Evolutionary conservation across 2,329 filamentous ascomycete genomes (phyloP), one percentile per base, ranked within the genome.

Genomic region (Botrytis elliptica): DNA sequence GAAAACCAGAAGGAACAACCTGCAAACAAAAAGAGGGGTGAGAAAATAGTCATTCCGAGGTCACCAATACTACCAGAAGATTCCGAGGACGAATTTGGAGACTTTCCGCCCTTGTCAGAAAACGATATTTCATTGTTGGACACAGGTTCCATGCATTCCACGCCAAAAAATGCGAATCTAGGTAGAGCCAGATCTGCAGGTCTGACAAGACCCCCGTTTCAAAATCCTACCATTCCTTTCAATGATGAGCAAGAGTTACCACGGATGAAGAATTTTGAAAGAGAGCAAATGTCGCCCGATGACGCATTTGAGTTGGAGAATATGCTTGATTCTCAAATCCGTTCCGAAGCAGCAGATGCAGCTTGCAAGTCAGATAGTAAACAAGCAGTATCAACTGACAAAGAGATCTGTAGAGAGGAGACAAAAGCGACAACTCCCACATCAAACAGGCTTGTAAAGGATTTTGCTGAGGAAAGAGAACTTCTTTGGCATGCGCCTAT

Each of bases 51-150:
- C 46, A 64, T 71, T 59, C 46, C 62, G 18, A 63, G 10, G 6
- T 62, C 74, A 59, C 74, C 71, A 55, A 33, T 65, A 20, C 44
- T 44, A 12, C 73, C 74, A 16, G 70, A 75, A 8, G 76, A 77
- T 6, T 80, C 79, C 16, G 79, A 81, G 7, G 78, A 81, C 69
- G 80, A 81, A 65, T 81, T 80, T 75, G 80, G 80, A 42, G 79
- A 78, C 1, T 81, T 81, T 73, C 80, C 80, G 5, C 76, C 77
- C 9, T 64, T 80, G 14, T 80, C 80, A n/a, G 77, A 80, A 59
- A 74, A 74, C 14, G 78, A 79, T 63, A 70, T 80, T 40, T 75
- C 79, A 29, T 57, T 72, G 12, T 68, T 72, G 52, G 63, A 72
- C 6, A 69, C n/a, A n/a, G n/a, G 29, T 29, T 69, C 52, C 1